A percentile compares a stretch with the other conserved stretches of the same genome.
Conservation (phyloP, 2,329 filamentous ascomycete species). For the Hansfordia pulvinata region DNA sequence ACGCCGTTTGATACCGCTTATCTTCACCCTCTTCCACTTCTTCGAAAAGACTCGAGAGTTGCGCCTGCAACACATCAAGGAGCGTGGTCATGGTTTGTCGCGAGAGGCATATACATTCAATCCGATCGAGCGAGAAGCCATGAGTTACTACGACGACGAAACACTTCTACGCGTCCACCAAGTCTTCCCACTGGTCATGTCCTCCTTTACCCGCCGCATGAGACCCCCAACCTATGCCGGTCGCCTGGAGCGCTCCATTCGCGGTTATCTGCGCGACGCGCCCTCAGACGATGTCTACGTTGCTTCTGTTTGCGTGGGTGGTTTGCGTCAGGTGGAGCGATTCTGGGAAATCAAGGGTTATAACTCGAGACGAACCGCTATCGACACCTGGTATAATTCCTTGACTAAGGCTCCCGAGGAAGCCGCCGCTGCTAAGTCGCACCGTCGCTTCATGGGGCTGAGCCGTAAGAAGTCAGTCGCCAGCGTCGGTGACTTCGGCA, state of each 20-base stretch:
- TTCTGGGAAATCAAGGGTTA: constrained; percentile 57
- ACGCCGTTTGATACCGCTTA: constrained; percentile 45
- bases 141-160: constrained; percentile 51
- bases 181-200: constrained; percentile 49
- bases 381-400: constrained; percentile 45
- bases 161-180: constrained; percentile 50
- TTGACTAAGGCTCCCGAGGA: constrained; percentile 31
- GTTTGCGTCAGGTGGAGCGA: constrained; percentile 46
- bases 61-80: constrained; percentile 40
- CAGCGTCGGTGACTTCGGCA: constrained; percentile 18
- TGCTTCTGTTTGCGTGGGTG: constrained; percentile 45
- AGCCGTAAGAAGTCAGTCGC: constrained; percentile 43
- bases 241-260: constrained; percentile 45
- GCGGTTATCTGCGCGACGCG: constrained; percentile 49
- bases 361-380: constrained; percentile 41
- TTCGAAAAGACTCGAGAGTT: constrained; percentile 50
- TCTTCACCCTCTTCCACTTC: constrained; percentile 55
- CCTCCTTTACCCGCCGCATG: constrained; percentile 48
- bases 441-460: constrained; percentile 37
- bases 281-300: constrained; percentile 49
- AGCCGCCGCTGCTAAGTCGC: constrained; percentile 29
- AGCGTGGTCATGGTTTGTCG: constrained; percentile 37
- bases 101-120: constrained; percentile 44
- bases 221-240: constrained; percentile 53
- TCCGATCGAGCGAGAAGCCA: constrained; percentile 47